These are phyloP conservation scores for Paraconiothyrium brasiliense DNA, from an alignment of 2,329 filamentous ascomycete species.

Conservation along the genomic window DNA sequence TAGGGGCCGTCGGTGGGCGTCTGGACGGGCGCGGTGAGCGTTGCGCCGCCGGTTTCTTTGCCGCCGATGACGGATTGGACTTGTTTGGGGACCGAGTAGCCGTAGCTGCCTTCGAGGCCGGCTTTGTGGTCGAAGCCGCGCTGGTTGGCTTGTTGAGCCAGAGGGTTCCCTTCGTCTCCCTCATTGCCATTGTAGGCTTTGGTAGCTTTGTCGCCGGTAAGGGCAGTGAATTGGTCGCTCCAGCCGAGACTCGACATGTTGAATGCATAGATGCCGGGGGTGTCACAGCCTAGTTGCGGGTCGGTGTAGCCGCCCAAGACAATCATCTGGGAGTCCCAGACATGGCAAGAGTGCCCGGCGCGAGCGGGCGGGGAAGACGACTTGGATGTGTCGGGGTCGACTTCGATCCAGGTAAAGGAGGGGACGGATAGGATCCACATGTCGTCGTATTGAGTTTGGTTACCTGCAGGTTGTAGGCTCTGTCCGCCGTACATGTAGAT, in stretches of 20 bases:
- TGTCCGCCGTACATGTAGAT: conserved; percentile 83
- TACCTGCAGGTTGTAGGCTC: conserved; percentile 70
- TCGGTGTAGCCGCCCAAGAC: conserved; percentile 77
- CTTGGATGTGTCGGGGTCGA: conserved; percentile 57
- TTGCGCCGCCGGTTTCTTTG: conserved; percentile 72
- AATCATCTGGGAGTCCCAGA: conserved; percentile 84
- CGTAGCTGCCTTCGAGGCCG: conserved; percentile 67
- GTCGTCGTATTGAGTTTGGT: conserved; percentile 71
- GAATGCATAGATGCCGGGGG: conserved; percentile 77
- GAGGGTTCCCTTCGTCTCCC: conserved; percentile 51
- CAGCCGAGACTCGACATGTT: conserved; percentile 76
- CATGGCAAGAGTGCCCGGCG: conserved; percentile 78
- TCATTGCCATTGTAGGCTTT: conserved; percentile 42
- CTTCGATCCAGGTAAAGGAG: conserved; percentile 80
- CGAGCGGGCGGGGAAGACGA: conserved; percentile 65
- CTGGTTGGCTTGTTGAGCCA: conserved; percentile 64
- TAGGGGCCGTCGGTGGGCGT: conserved; percentile 74
- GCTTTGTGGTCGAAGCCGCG: conserved; percentile 61
- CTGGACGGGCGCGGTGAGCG: conserved; percentile 69
- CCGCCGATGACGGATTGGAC: conserved; percentile 76
- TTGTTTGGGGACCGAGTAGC: conserved; percentile 74
- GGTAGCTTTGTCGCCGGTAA: conserved; percentile 63
- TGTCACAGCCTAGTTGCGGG: conserved; percentile 69
- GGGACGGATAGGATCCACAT: conserved; percentile 84
- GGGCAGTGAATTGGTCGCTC: conserved; percentile 75